A percentile compares a stretch with the other conserved stretches of the same genome.
These are phyloP conservation scores for Metarhizium rileyi DNA, from an alignment of 2,329 filamentous ascomycete species.

Conservation along the genomic window DNA sequence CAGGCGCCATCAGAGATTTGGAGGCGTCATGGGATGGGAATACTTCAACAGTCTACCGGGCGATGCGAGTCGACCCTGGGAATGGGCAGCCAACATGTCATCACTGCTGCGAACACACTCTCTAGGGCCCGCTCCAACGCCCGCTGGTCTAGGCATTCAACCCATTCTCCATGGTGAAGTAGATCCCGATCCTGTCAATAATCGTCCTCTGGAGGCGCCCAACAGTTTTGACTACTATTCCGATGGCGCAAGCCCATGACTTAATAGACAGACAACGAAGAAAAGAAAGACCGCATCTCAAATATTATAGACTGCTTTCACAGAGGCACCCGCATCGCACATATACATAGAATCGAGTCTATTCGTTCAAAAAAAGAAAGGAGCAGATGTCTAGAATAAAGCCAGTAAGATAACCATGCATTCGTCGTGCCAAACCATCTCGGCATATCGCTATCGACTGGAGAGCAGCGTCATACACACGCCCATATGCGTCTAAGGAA, in stretches of 20 bases:
- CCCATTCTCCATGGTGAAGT: conserved; percentile 7
- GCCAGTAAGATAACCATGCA: conserved; percentile 10
- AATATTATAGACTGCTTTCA: background rate
- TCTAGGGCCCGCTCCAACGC: conserved; percentile 9
- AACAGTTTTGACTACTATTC: conserved; percentile 16
- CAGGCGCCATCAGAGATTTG: conserved; percentile 56
- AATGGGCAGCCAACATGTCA: conserved; percentile 67
- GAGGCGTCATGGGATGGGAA: conserved; percentile 91
- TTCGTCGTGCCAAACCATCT: conserved; percentile 8
- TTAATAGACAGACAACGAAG: background rate
- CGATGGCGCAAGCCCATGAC: conserved; percentile 8
- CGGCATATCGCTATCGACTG: background rate
- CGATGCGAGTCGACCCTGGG: conserved; percentile 53
- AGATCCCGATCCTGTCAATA: conserved; percentile 14
- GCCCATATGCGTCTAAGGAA: background rate
- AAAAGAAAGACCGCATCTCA: background rate
- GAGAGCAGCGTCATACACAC: conserved; percentile 4
- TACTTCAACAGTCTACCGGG: conserved; percentile 77
- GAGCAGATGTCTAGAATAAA: conserved; percentile 10
- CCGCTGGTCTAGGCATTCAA: background rate
- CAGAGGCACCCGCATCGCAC: background rate
- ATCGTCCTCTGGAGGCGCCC: conserved; percentile 9
- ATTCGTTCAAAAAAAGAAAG: conserved; percentile 5
- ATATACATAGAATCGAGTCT: conserved; percentile 1
- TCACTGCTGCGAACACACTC: conserved; percentile 24